Evolutionary conservation across 306 rosid species (phyloP).

Genomic region (Aeschynomene evenia): DNA sequence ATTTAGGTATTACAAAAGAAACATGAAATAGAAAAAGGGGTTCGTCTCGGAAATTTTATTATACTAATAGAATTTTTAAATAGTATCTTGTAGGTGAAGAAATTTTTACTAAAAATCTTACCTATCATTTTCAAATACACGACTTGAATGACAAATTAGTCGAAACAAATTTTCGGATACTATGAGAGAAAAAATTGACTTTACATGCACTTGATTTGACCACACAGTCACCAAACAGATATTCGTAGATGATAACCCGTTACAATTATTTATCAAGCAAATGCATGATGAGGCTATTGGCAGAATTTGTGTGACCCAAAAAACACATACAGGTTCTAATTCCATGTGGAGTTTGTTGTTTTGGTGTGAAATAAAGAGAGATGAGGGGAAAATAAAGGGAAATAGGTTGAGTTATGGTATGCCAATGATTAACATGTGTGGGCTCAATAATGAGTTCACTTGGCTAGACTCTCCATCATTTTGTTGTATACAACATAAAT

Average conservation of each 20-base stretch:
- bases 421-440: constrained; percentile 27
- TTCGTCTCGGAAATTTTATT: constrained; percentile 38
- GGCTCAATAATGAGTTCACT: not conserved
- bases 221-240: constrained; percentile 44
- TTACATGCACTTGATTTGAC: constrained; percentile 60
- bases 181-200: too few species aligned
- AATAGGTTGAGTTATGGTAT: not conserved
- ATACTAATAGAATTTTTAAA: constrained; percentile 77
- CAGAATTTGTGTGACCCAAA: constrained; percentile 15
- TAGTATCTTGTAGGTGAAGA: too few species aligned
- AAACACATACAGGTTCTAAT: constrained; percentile 23
- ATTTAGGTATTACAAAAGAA: not conserved
- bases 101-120: too few species aligned
- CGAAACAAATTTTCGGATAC: too few species aligned
- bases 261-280: constrained; percentile 32
- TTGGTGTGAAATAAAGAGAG: constrained; percentile 18
- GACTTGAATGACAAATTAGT: too few species aligned
- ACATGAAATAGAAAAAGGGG: constrained; percentile 29
- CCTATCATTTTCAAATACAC: too few species aligned
- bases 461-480: not conserved
- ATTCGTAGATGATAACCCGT: constrained; percentile 35
- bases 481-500: too few species aligned
- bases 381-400: not conserved
- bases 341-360: constrained; percentile 40
- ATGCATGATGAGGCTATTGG: constrained; percentile 19